Base-by-base conservation (phyloP, 306 rosid species). In the Chamaecrista fasciculata region DNA sequence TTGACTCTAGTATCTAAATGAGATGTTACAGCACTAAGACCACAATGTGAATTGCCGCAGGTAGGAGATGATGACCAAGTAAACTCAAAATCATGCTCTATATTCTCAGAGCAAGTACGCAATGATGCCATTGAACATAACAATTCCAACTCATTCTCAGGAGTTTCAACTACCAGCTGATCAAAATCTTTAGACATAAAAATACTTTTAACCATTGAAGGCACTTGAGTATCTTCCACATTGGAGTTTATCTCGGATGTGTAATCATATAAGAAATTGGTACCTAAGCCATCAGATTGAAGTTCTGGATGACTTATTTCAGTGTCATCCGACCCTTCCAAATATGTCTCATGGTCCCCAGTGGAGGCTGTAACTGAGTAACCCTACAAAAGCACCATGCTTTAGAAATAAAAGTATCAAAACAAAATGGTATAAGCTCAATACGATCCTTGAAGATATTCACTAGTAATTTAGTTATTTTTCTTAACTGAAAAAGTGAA, bases 311-410 rank as follows among this genome's bases (percentile, higher is more conserved):
- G 48, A 49, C 33, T 48, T 53, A 31, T 59, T 53, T 73, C 76
- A 26, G 71, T 12, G 25, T 69, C 69, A 53, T 62, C 77, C 0
- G 71, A 64, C 19, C 55, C 75, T 36, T 74, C 76, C 56, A 76
- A 66, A 74, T 70, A 68, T 28, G 69, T 57, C 59, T 55, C 48
- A 40, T 49, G 67, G 55, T 70, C 73, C 25, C 49, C 25, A 33
- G 66, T n/a, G 76, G 67, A 66, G 68, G 56, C 37, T 28, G 53
- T 40, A 28, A 63, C 26, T n/a, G 79, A 39, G 58, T 56, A 67
- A 56, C 59, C 81, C 88, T 84, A 58, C 73, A 66, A 16, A 78
- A 72, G 55, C 44, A 56, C 37, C 57, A 56, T 31, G 40, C 37
- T 66, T 47, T 37, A 53, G 36, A 50, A 31, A 37, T 28, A 73